Evolutionary conservation across 305 asterid genomes (phyloP).

Genomic region (Fraxinus nigra): DNA sequence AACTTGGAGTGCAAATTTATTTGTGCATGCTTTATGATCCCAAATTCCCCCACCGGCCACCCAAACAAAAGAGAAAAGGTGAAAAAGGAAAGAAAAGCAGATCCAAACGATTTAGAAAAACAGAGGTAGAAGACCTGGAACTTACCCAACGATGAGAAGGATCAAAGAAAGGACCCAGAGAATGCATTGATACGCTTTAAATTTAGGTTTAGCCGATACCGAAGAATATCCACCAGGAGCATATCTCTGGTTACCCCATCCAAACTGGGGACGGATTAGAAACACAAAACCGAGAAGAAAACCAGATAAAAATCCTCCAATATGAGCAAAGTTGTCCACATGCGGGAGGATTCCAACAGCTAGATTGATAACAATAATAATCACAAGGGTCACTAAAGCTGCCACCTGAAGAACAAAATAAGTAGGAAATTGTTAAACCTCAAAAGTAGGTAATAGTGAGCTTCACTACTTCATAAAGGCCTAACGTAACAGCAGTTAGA

Average conservation of each 20-base stretch:
- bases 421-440: neutral
- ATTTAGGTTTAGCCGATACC: constrained; percentile 39
- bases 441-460: neutral
- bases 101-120: neutral
- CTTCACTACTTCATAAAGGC: neutral
- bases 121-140: neutral
- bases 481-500: neutral
- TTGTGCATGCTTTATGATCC: neutral
- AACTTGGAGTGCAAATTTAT: constrained; percentile 7
- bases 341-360: constrained; percentile 63
- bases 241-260: constrained; percentile 60
- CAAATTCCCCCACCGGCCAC: neutral
- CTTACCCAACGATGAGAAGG: constrained; percentile 51
- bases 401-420: constrained; percentile 35
- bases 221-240: constrained; percentile 34
- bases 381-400: constrained; percentile 49
- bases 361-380: constrained; percentile 47
- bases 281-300: constrained; percentile 59
- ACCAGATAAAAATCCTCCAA: constrained; percentile 61
- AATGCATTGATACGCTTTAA: constrained; percentile 49
- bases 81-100: neutral
- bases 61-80: neutral
- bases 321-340: constrained; percentile 60
- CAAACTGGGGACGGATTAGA: constrained; percentile 60
- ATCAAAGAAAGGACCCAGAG: constrained; percentile 52